Base-by-base conservation (phyloP, 75 land plant species). In the Sequoia sempervirens region DNA sequence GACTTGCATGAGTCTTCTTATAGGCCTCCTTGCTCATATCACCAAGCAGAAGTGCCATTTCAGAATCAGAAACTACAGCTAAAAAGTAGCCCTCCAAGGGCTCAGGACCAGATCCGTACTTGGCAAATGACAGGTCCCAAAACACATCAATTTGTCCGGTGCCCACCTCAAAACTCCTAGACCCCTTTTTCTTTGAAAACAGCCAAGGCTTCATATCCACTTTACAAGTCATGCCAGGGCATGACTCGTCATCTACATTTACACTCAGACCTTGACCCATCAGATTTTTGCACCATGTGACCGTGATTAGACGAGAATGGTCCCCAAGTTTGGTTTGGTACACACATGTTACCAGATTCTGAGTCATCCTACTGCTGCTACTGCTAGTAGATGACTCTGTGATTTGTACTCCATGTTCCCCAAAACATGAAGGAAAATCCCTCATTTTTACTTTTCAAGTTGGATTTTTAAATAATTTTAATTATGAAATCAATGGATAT, bases 361-460 rank as follows among this genome's bases (percentile, higher is more conserved):
- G 98, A 13, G 93, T 87, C 78, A 83, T 87, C 36, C 87, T 89
- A 73, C 47, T 52, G 75, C 81, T 87, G 54, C 73, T 14, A 23
- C 84, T 87, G 54, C 73, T 14, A 23, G 56, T 14, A 12, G 43
- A 41, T 43, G 92, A 88, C 86, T 96, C 98, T 1, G 94, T 89
- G 5, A 96, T 87, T 83, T 96, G 98, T 17, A 95, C 97, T 40
- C 96, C 97, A 86, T 89, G 92, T 85, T 96, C 98, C 7, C 98
- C 98, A 70, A 96, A 96, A 86, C 97, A 96, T 72, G 97, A 95
- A 43, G 98, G 97, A 82, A 96, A 92, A 80, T 93, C 95, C 80
- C 90, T 92, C 95, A 93, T 93, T 76, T 80, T 45, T 30, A 4
- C 53, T 13, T 10, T 80, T 47, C 13, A 45, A 80, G 28, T 80